These are phyloP conservation scores for Candida sphagnicola DNA, from an alignment of 805 yeast species.

Conservation along the genomic window DNA sequence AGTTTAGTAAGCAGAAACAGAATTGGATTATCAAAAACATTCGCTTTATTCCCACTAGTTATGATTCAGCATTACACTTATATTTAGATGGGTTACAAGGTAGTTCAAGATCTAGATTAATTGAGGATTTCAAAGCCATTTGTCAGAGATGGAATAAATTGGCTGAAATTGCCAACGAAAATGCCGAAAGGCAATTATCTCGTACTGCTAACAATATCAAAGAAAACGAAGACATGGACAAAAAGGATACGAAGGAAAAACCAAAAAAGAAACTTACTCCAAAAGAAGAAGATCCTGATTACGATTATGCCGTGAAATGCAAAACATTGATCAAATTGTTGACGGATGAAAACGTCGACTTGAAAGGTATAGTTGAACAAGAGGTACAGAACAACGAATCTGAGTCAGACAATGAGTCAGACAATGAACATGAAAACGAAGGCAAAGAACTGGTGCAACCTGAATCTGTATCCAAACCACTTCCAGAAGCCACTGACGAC, in stretches of 20 bases:
- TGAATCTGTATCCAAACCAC: constrained; percentile 7
- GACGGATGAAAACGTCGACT: constrained; percentile 28
- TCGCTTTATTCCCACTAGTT: constrained; percentile 46
- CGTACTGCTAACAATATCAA: constrained; percentile 18
- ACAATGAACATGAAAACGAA: constrained; percentile 10
- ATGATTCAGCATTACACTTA: constrained; percentile 44
- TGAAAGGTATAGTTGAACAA: constrained; percentile 25
- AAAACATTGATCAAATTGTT: constrained; percentile 28
- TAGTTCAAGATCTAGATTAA: constrained; percentile 57
- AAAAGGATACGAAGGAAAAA: constrained; percentile 14
- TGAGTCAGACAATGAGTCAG: constrained; percentile 42
- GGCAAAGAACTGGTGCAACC: background rate
- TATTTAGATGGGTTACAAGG: constrained; percentile 68
- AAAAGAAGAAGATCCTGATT: constrained; percentile 19
- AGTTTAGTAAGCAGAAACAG: constrained; percentile 82
- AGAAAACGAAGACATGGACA: constrained; percentile 12
- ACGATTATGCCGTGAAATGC: constrained; percentile 41
- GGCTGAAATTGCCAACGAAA: constrained; percentile 38
- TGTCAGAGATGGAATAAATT: constrained; percentile 55
- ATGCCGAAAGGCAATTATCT: constrained; percentile 33
- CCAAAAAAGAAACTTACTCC: constrained; percentile 11
- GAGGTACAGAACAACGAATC: constrained; percentile 22
- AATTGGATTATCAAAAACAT: constrained; percentile 76
- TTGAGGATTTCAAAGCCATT: constrained; percentile 44
- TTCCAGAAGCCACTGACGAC: constrained; percentile 4